Percentiles rank a stretch among this genome's conserved stretches.
Evolutionary conservation across 352 stramenopile species (phyloP).

Genomic region (Globisporangium takayamanum): DNA sequence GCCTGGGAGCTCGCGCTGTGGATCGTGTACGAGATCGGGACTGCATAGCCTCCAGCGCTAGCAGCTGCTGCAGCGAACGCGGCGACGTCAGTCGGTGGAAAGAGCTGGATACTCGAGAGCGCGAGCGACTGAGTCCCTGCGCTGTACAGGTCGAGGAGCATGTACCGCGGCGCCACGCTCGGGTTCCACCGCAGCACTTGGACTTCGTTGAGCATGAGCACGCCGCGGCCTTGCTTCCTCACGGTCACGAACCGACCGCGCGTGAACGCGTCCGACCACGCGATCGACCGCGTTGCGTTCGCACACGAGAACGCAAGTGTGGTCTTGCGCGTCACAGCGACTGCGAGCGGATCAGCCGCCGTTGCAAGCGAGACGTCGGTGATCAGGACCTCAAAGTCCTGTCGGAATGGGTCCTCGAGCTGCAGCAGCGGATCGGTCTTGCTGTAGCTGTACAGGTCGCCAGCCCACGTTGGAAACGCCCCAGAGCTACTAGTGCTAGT

Average conservation of each 20-base stretch:
- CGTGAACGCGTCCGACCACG: slow-evolving; percentile 32
- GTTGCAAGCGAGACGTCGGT: slow-evolving; percentile 20
- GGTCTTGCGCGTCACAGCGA: slow-evolving; percentile 14
- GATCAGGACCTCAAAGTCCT: slow-evolving; percentile 47
- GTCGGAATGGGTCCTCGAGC: slow-evolving; percentile 40
- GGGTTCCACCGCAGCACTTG: slow-evolving; percentile 60
- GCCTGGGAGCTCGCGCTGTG: slow-evolving; percentile 61
- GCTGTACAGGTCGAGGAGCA: slow-evolving; percentile 48
- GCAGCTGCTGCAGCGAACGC: slow-evolving; percentile 8
- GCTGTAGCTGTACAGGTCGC: slow-evolving; percentile 35
- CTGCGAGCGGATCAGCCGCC: slow-evolving; percentile 6
- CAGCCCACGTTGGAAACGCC: slow-evolving; percentile 21
- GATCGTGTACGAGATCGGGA: slow-evolving; percentile 47
- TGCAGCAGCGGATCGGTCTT: slow-evolving; percentile 30
- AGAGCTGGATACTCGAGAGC: slow-evolving; percentile 39
- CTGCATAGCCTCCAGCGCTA: slow-evolving; percentile 7
- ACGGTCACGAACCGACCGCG: slow-evolving; percentile 48
- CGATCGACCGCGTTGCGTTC: slow-evolving; percentile 22
- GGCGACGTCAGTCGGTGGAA: slow-evolving; percentile 28
- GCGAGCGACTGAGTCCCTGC: slow-evolving; percentile 27
- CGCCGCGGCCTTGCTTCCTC: slow-evolving; percentile 18
- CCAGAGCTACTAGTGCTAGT: background rate
- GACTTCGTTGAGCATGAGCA: slow-evolving; percentile 70
- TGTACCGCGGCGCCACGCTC: slow-evolving; percentile 28
- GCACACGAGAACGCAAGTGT: slow-evolving; percentile 49